phyloP scores from a whole-genome alignment of 148 eudicot species.

The Nepenthes gracilis region DNA sequence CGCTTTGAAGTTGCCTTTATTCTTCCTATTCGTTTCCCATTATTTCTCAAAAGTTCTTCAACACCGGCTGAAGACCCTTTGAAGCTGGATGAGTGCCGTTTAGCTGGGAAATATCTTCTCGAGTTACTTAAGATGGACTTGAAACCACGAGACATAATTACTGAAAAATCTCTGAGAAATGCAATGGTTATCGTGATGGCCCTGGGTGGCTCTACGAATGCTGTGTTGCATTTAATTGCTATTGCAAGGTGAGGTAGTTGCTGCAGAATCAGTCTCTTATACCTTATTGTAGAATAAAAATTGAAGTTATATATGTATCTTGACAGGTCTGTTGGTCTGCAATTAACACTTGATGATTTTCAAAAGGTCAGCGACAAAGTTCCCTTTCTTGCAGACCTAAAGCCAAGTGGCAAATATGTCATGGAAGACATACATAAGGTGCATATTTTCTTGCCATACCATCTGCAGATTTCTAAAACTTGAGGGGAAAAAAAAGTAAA shows the following conservation, averaged over 20 bases:
- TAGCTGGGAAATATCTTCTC: slow-evolving; percentile 81
- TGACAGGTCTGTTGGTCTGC: slow-evolving; percentile 79
- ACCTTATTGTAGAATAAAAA: background rate
- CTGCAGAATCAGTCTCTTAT: background rate
- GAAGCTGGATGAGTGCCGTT: slow-evolving; percentile 92
- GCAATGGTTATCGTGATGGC: slow-evolving; percentile 97
- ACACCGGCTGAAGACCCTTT: slow-evolving; percentile 98
- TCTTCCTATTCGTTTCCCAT: background rate
- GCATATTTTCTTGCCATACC: slow-evolving; percentile 2
- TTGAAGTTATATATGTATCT: background rate
- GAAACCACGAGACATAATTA: slow-evolving; percentile 89
- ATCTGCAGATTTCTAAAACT: background rate
- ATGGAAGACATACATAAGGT: slow-evolving; percentile 99
- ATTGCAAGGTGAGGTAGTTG: slow-evolving; percentile 64
- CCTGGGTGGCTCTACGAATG: slow-evolving; percentile 97
- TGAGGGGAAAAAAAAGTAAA: too few relatives aligned
- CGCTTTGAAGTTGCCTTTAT: background rate
- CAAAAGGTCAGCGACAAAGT: slow-evolving; percentile 88
- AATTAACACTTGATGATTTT: slow-evolving; percentile 77
- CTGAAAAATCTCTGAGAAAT: slow-evolving; percentile 70
- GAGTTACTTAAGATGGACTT: slow-evolving; percentile 85
- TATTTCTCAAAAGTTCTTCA: slow-evolving; percentile 51
- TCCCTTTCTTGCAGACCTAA: slow-evolving; percentile 97
- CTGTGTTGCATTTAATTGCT: slow-evolving; percentile 91
- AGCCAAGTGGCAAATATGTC: slow-evolving; percentile 97